Conservation (phyloP, 2,329 filamentous ascomycete species). For the Neurospora crassa region DNA sequence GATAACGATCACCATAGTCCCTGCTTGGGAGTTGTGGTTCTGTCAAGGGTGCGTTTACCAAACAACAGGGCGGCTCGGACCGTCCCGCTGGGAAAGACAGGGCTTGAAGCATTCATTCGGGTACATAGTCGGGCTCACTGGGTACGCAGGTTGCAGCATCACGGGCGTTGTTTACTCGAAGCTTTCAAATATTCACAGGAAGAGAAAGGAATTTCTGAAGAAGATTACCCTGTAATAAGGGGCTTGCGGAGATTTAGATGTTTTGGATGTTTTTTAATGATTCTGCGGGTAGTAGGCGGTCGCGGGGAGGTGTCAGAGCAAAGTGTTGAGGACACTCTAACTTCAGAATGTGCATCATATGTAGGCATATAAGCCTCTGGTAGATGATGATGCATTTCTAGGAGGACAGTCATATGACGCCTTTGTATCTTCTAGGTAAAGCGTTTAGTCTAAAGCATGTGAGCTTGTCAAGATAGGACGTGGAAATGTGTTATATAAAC, state of each 20-base stretch:
- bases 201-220: too few species aligned
- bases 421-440: neutral
- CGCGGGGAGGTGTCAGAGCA: neutral
- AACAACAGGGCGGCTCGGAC: neutral
- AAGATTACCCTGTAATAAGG: too few species aligned
- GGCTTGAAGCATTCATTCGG: neutral
- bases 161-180: neutral
- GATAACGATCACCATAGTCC: neutral
- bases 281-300: too few species aligned
- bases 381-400: neutral
- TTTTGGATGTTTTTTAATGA: too few species aligned
- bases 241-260: too few species aligned
- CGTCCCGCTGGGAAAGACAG: neutral
- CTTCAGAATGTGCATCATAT: neutral
- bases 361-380: neutral
- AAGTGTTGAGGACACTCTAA: neutral
- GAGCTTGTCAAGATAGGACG: too few species aligned
- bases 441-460: too few species aligned
- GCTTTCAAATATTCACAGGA: neutral
- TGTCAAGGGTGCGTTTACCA: neutral
- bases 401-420: too few species aligned
- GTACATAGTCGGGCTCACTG: neutral
- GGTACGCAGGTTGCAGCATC: neutral
- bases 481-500: too few species aligned
- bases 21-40: neutral